phyloP scores from a whole-genome alignment of 768 basidiomycete species.

The Tricholoma sp. region DNA sequence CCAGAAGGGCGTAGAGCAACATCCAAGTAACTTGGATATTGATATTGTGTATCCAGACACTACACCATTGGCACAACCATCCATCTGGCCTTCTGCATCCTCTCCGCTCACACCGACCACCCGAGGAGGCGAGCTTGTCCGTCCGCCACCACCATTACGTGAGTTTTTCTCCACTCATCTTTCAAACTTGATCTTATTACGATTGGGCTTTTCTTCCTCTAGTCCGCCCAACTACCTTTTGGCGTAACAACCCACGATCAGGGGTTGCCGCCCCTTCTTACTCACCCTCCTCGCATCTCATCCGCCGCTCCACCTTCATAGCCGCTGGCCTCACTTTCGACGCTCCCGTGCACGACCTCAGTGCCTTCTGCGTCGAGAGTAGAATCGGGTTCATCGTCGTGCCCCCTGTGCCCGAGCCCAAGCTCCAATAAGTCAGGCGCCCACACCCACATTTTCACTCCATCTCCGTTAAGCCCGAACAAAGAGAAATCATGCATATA shows the following conservation, averaged over 20 bases:
- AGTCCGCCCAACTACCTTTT: conserved; percentile 83
- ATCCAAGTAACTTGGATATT: neutral
- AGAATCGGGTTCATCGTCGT: conserved; percentile 43
- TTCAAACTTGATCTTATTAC: neutral
- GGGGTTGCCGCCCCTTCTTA: conserved; percentile 68
- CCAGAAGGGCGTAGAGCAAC: neutral
- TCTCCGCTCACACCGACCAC: conserved; percentile 24
- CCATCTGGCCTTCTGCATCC: conserved; percentile 7
- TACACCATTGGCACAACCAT: conserved; percentile 9
- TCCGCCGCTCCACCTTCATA: conserved; percentile 74
- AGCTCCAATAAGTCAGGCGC: conserved; percentile 21
- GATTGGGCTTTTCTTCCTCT: neutral
- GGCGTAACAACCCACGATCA: conserved; percentile 67
- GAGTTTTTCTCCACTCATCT: conserved; percentile 23
- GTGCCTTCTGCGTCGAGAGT: conserved; percentile 58
- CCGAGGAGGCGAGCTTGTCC: conserved; percentile 43
- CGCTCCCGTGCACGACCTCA: conserved; percentile 54
- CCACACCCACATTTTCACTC: neutral
- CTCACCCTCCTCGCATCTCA: conserved; percentile 66
- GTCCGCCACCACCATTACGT: conserved; percentile 64
- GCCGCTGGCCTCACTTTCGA: conserved; percentile 72
- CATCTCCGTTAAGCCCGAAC: neutral
- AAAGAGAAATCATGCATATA: neutral
- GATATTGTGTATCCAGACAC: conserved; percentile 4
- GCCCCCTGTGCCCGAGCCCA: conserved; percentile 32